Percentiles rank a stretch among this genome's conserved stretches.
These are phyloP conservation scores for Lactifluus pinguis DNA, from an alignment of 768 basidiomycete genomes.

Conservation along the genomic window DNA sequence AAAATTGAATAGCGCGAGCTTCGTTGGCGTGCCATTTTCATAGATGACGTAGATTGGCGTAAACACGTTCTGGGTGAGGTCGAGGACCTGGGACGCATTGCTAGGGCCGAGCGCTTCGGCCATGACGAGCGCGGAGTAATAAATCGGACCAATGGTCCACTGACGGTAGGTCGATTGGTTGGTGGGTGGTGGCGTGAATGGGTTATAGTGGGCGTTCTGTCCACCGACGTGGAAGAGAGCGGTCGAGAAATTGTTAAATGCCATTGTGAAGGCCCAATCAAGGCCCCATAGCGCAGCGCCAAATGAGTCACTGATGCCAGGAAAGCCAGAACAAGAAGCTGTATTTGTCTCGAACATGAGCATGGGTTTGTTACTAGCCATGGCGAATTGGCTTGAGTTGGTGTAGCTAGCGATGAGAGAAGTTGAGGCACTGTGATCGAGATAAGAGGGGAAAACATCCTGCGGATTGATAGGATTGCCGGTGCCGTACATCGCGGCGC, in stretches of 20 bases:
- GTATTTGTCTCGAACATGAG: constrained; percentile 55
- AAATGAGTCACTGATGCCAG: constrained; percentile 49
- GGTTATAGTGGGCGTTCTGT: constrained; percentile 55
- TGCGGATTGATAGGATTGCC: constrained; percentile 37
- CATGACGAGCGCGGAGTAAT: constrained; percentile 63
- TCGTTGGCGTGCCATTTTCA: constrained; percentile 52
- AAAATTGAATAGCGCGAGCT: constrained; percentile 67
- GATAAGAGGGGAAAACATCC: constrained; percentile 41
- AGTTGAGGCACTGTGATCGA: constrained; percentile 48
- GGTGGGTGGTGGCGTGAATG: constrained; percentile 39
- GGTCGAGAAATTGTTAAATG: constrained; percentile 37
- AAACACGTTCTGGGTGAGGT: constrained; percentile 45
- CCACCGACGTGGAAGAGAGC: constrained; percentile 49
- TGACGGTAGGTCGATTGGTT: constrained; percentile 49
- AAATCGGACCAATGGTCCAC: constrained; percentile 69
- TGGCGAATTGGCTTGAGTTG: constrained; percentile 35
- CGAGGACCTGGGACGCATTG: constrained; percentile 56
- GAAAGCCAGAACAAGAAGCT: constrained; percentile 40
- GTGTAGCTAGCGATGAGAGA: constrained; percentile 45
- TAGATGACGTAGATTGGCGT: constrained; percentile 67
- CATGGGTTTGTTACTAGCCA: constrained; percentile 34
- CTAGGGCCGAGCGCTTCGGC: constrained; percentile 64
- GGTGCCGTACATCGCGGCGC: constrained; percentile 39
- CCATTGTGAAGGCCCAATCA: constrained; percentile 47
- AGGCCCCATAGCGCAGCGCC: constrained; percentile 44